Evolutionary conservation across 208 protist genomes (phyloP).

Genomic region (Crithidia sp.): DNA sequence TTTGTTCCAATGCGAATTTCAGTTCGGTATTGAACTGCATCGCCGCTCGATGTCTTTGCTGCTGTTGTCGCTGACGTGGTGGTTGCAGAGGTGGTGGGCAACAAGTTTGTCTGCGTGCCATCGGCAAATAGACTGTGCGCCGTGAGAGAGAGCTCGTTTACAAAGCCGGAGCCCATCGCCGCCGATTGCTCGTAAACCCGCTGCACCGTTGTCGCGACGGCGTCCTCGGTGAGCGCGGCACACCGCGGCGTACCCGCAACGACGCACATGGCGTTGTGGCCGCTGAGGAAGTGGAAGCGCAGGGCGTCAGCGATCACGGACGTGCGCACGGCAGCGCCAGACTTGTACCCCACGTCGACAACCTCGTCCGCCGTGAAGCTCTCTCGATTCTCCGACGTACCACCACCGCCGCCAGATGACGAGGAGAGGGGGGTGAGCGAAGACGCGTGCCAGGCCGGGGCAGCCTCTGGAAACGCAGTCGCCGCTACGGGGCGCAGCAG

Average conservation of each 20-base stretch:
- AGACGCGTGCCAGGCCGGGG: background rate
- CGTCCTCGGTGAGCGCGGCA: slow-evolving; percentile 41
- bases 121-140: slow-evolving; percentile 38
- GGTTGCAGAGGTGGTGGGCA: slow-evolving; percentile 20
- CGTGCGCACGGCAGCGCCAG: slow-evolving; percentile 9
- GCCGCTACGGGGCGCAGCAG: slow-evolving; percentile 8
- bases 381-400: background rate
- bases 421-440: background rate
- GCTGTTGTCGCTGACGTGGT: background rate
- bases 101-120: slow-evolving; percentile 33
- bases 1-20: slow-evolving; percentile 32
- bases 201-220: slow-evolving; percentile 31
- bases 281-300: slow-evolving; percentile 41
- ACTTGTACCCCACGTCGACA: slow-evolving; percentile 29
- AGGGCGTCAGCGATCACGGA: slow-evolving; percentile 26
- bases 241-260: slow-evolving; percentile 41
- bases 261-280: slow-evolving; percentile 41
- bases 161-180: slow-evolving; percentile 23
- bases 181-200: slow-evolving; percentile 18
- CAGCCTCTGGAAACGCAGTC: background rate
- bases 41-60: background rate
- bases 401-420: background rate
- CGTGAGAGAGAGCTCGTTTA: slow-evolving; percentile 33
- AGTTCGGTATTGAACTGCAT: background rate
- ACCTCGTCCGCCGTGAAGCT: slow-evolving; percentile 39